Percentiles rank a stretch among this genome's conserved stretches.
These are phyloP conservation scores for Tanozyma kutaoensis DNA, from an alignment of 805 yeast species.

Conservation along the genomic window DNA sequence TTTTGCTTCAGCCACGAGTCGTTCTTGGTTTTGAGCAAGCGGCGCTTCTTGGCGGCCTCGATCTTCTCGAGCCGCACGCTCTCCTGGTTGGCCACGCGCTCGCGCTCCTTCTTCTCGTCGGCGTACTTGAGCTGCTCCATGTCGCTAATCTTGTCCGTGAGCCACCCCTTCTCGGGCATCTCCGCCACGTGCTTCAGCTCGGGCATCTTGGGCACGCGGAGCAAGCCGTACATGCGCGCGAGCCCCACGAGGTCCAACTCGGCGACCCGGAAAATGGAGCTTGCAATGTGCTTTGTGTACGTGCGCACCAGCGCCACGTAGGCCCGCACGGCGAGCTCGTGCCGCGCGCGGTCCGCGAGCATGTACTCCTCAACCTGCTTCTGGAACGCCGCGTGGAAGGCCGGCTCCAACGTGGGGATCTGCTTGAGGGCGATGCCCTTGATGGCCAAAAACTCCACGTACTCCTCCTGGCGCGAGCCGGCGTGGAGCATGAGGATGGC, in stretches of 20 bases:
- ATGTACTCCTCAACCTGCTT: slow-evolving; percentile 36
- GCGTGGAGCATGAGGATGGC: slow-evolving; percentile 63
- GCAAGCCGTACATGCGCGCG: slow-evolving; percentile 67
- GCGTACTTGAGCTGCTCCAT: slow-evolving; percentile 55
- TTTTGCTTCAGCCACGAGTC: slow-evolving; percentile 72
- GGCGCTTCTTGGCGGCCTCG: slow-evolving; percentile 26
- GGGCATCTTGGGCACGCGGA: slow-evolving; percentile 90
- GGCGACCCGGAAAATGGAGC: slow-evolving; percentile 72
- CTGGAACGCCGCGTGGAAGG: slow-evolving; percentile 13
- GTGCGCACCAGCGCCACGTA: slow-evolving; percentile 76
- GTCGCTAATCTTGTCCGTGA: slow-evolving; percentile 34
- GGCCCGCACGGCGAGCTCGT: slow-evolving; percentile 68
- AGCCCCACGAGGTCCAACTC: slow-evolving; percentile 58
- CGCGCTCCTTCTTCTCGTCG: slow-evolving; percentile 50
- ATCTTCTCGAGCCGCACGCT: slow-evolving; percentile 25
- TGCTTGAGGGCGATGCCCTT: slow-evolving; percentile 40
- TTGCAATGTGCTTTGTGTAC: slow-evolving; percentile 79
- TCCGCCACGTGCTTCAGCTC: slow-evolving; percentile 45
- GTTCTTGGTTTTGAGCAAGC: slow-evolving; percentile 36
- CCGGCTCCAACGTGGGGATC: slow-evolving; percentile 11
- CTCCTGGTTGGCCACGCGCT: slow-evolving; percentile 45
- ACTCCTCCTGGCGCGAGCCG: slow-evolving; percentile 71
- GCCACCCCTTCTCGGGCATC: slow-evolving; percentile 69
- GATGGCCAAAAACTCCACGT: slow-evolving; percentile 66
- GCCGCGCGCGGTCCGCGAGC: slow-evolving; percentile 61